phyloP scores from a whole-genome alignment of 306 rosid genomes.

The Casuarina cunninghamiana region DNA sequence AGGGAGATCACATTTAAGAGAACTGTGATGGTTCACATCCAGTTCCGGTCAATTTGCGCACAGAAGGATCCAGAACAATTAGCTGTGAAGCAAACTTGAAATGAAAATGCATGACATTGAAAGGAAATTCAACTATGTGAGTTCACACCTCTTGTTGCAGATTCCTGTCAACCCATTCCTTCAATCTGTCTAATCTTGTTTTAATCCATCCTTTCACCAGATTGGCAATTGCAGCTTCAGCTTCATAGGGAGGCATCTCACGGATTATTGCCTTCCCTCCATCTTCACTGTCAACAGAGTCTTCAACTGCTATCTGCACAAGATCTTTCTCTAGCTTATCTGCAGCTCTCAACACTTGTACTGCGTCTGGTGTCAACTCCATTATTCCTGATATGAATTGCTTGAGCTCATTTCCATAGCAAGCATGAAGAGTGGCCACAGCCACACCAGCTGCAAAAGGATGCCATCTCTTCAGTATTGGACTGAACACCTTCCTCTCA shows the following conservation, averaged over 20 bases:
- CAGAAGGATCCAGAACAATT: neutral
- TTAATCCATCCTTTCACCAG: slow-evolving; percentile 90
- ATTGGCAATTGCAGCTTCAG: slow-evolving; percentile 90
- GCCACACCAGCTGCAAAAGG: slow-evolving; percentile 95
- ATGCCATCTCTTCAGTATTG: slow-evolving; percentile 93
- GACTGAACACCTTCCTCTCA: slow-evolving; percentile 88
- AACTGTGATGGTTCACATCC: neutral
- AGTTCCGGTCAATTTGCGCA: neutral
- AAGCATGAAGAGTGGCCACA: slow-evolving; percentile 92
- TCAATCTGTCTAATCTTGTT: slow-evolving; percentile 80
- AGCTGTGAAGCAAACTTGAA: neutral
- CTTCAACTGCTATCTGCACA: slow-evolving; percentile 91
- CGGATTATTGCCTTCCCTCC: slow-evolving; percentile 99
- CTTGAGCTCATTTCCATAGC: slow-evolving; percentile 88
- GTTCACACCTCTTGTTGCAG: slow-evolving; percentile 92
- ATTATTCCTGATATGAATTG: slow-evolving; percentile 79
- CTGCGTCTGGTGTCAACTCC: slow-evolving; percentile 96
- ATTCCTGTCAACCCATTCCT: slow-evolving; percentile 95
- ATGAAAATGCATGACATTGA: neutral
- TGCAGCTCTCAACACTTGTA: slow-evolving; percentile 89
- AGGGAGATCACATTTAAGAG: no score
- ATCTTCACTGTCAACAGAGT: slow-evolving; percentile 94
- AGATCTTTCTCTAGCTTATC: slow-evolving; percentile 98
- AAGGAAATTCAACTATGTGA: slow-evolving; percentile 2
- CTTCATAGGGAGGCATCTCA: slow-evolving; percentile 98